Base-by-base conservation (phyloP, 768 basidiomycete genomes). In the Pholiota conissans region DNA sequence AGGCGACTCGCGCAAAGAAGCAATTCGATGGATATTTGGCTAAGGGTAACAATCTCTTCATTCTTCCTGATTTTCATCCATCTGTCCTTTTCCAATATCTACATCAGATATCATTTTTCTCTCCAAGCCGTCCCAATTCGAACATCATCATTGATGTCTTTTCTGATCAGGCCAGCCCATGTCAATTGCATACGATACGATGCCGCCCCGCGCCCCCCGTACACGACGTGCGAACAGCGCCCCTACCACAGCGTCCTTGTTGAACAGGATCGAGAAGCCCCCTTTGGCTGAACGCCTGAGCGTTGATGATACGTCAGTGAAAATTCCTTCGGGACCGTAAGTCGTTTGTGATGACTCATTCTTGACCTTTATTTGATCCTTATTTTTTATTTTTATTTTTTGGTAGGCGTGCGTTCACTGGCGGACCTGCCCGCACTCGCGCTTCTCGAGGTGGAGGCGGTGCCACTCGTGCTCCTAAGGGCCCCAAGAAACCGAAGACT, bases 11-110 rank as follows among this genome's bases (percentile, higher is more conserved):
- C 58, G 94, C 93, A 53, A 91, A 91, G 74, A 89, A 87, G 61
- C 87, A 91, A 62, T 90, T 89, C 58, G 83, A 94, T 67, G 93
- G 93, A 45, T 88, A 91, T 64, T 80, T 93, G 60, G 92, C 93
- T 30, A 96, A 93, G 77, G 92, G 95, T 95, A 71, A 30, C 39
- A 56, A 14, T 63, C 49, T 28, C 30, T 37, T 61, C 20, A n/a
- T 56, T 32, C 45, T 63, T 29, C 40, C 40, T n/a, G n/a, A n/a
- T n/a, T n/a, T 24, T n/a, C 18, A 16, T 13, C 30, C 40, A 30
- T 40, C 32, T 37, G 30, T 22, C 46, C 27, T 35, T 4, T 29
- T 18, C 37, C 27, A 24, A 20, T 14, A 45, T 47, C 32, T 20
- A 18, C 16, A 37, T 24, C n/a, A n/a, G n/a, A n/a, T n/a, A n/a